Percentiles rank a stretch among this genome's conserved stretches.
Conservation (phyloP, 768 basidiomycete genomes). For the Macrolepiota dolichaula region DNA sequence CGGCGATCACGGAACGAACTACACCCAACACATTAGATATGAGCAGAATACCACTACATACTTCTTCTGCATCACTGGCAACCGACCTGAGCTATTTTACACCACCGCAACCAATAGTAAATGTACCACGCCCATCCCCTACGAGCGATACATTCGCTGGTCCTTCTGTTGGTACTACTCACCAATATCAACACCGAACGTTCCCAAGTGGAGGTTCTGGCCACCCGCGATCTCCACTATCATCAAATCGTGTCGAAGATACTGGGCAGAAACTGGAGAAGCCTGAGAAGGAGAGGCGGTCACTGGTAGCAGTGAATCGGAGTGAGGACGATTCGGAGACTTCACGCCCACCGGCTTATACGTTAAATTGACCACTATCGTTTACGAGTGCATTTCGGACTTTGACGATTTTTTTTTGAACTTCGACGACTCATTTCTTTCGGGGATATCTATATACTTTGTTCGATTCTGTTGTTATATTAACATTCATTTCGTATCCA, state of each 20-base stretch:
- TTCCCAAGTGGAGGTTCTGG: background rate
- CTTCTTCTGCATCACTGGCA: background rate
- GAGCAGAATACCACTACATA: background rate
- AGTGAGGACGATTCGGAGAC: background rate
- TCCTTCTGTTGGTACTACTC: background rate
- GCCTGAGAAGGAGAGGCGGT: background rate
- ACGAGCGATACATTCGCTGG: background rate
- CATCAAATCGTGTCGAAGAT: background rate
- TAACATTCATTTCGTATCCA: too few relatives aligned
- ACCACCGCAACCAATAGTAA: background rate
- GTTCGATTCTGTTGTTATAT: too few relatives aligned
- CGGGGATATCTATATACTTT: too few relatives aligned
- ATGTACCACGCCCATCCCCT: background rate
- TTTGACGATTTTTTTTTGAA: background rate
- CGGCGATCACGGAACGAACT: conserved; percentile 4
- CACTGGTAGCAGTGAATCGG: background rate
- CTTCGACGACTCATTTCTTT: too few relatives aligned
- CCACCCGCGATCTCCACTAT: background rate
- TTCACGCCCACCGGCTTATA: conserved; percentile 1
- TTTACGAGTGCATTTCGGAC: background rate
- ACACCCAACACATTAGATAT: background rate
- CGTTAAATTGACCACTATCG: background rate
- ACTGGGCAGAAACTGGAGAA: background rate
- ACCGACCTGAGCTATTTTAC: background rate
- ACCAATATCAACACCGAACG: background rate